These are phyloP conservation scores for Mycena kentingensis DNA, from an alignment of 768 basidiomycete species.

Conservation along the genomic window DNA sequence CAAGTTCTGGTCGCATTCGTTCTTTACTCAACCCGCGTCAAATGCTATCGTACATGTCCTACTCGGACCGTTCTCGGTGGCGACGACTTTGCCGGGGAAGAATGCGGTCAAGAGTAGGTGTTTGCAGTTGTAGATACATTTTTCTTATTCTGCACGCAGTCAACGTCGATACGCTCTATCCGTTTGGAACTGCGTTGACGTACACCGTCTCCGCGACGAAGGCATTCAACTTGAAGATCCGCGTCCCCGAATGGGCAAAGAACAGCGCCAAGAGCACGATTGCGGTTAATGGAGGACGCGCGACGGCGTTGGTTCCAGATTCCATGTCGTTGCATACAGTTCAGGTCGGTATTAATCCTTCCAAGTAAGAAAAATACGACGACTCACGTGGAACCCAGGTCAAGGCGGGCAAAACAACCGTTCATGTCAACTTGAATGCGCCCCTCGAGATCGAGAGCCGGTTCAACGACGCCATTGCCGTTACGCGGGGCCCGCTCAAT, in stretches of 20 bases:
- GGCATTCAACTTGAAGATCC: conserved; percentile 40
- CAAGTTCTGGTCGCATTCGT: conserved; percentile 46
- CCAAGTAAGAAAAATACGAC: too few species aligned
- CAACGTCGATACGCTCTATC: conserved; percentile 40
- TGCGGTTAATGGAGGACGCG: conserved; percentile 30
- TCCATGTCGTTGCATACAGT: conserved; percentile 35
- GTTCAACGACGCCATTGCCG: conserved; percentile 38
- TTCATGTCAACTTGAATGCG: conserved; percentile 35
- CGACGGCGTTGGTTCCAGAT: conserved; percentile 28
- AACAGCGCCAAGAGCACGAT: conserved; percentile 35
- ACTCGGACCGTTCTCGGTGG: conserved; percentile 41
- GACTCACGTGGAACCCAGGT: conserved; percentile 11
- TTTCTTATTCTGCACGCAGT: conserved; percentile 24
- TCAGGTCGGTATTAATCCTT: conserved; percentile 24
- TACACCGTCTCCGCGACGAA: conserved; percentile 37
- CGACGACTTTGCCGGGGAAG: conserved; percentile 34
- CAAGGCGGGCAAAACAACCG: conserved; percentile 31
- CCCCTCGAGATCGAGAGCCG: conserved; percentile 38
- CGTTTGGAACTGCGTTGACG: conserved; percentile 39
- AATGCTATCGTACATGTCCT: conserved; percentile 38
- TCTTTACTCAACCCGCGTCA: conserved; percentile 34
- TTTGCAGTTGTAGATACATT: neutral
- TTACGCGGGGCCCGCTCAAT: conserved; percentile 40
- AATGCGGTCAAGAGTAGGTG: conserved; percentile 37
- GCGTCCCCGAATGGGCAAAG: conserved; percentile 42